Evolutionary conservation across 169 alveolate genomes (phyloP), one percentile per base, ranked within the genome.

Genomic region (Eimeria nieschulzi): DNA sequence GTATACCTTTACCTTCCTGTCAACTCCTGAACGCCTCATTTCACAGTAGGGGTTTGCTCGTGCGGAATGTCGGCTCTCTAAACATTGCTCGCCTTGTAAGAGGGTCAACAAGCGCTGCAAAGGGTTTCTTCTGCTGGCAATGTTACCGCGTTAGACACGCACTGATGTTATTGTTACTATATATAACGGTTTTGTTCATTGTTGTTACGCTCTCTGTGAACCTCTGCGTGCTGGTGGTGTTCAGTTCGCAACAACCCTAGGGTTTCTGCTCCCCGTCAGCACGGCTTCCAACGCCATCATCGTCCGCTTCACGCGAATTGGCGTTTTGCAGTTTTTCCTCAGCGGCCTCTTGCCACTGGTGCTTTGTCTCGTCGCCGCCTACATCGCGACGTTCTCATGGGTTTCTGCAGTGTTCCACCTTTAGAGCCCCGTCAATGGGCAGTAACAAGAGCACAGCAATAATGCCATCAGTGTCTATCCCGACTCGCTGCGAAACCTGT

Each of bases 231-330:
- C 46, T 33, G 46, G n/a, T 76, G 53, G 12, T 53, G 12, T 54
- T 15, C 85, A 76, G 85, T 76, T 76, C 21, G 85, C 85, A 19
- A 76, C 85, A 9, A 76, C 85, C 0, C 71, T 76, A 7, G 85
- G 85, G 8, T 76, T 76, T 19, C 64, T 76, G 19, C 54, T 76
- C 15, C 85, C 85, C 54, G 85, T 76, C 51, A 76, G 85, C 21
- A 76, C 85, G 13, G 71, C 85, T 6, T 76, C 85, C 39, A 76
- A 76, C 33, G 85, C 85, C 23, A 51, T 76, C 61, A 76, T 76
- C 7, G 71, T 76, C 12, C 68, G 85, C 5, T 76, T 54, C 64
- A 76, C 85, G 64, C 46, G 33, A 7, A 76, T 76, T 21, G 53
- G 71, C 6, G 70, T 54, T 54, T 19, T 8, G 71, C 85, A 76